Percentiles rank a stretch among this genome's conserved stretches.
These are phyloP conservation scores for Xenoacremonium recifei DNA, from an alignment of 2,329 filamentous ascomycete species.

Conservation along the genomic window DNA sequence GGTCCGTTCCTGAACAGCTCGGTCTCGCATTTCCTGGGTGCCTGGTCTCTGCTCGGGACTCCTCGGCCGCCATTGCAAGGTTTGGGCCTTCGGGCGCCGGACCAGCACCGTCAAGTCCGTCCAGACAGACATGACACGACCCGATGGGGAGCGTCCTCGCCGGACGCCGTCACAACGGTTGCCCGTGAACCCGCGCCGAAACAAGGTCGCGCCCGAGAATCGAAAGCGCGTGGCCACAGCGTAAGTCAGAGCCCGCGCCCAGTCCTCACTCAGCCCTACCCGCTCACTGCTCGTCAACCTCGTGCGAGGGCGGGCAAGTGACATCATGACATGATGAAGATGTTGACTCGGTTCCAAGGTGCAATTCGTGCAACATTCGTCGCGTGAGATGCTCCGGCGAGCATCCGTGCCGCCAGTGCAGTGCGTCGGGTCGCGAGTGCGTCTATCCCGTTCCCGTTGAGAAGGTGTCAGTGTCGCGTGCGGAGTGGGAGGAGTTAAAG, in stretches of 20 bases:
- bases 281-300: background rate
- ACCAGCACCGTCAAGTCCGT: background rate
- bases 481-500: slow-evolving; percentile 41
- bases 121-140: slow-evolving; percentile 11
- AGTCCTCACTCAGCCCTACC: background rate
- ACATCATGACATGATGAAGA: too few relatives aligned
- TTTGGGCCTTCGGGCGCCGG: too few relatives aligned
- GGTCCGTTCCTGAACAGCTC: too few relatives aligned
- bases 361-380: slow-evolving; percentile 52
- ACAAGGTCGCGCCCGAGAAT: slow-evolving; percentile 45
- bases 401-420: slow-evolving; percentile 46
- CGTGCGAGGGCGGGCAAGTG: slow-evolving; percentile 2
- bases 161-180: slow-evolving; percentile 36
- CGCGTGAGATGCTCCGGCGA: slow-evolving; percentile 53
- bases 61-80: too few relatives aligned
- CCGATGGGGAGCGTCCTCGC: slow-evolving; percentile 18
- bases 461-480: slow-evolving; percentile 41
- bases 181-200: slow-evolving; percentile 49
- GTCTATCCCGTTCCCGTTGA: slow-evolving; percentile 44
- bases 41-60: too few relatives aligned
- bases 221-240: slow-evolving; percentile 49
- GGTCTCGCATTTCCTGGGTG: too few relatives aligned
- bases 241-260: slow-evolving; percentile 34
- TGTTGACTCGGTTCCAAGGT: slow-evolving; percentile 32
- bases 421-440: slow-evolving; percentile 42